Conservation (phyloP, 2,329 filamentous ascomycete genomes). For the Decorospora gaudefroyi region DNA sequence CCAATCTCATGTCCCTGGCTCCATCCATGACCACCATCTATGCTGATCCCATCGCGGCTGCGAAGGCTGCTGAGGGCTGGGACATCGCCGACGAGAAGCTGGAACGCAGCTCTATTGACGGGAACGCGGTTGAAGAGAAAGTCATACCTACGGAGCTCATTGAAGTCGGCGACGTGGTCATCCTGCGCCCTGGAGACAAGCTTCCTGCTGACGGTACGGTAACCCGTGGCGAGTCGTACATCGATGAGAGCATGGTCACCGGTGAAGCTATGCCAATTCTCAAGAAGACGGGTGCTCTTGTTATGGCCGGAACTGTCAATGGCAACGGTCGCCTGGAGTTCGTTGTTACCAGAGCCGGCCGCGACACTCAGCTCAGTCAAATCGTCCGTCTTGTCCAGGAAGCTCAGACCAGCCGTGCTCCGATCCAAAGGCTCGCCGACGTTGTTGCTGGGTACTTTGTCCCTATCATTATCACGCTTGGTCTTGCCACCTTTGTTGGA, state of each 20-base stretch:
- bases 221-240: conserved; percentile 85
- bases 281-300: conserved; percentile 75
- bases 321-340: conserved; percentile 90
- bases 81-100: conserved; percentile 55
- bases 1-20: conserved; percentile 90
- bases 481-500: conserved; percentile 78
- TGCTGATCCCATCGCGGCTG: conserved; percentile 87
- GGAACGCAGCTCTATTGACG: conserved; percentile 51
- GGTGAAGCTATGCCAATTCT: conserved; percentile 95
- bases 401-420: conserved; percentile 89
- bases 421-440: conserved; percentile 92
- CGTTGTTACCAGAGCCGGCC: conserved; percentile 85
- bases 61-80: conserved; percentile 86
- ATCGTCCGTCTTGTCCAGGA: conserved; percentile 99
- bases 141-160: conserved; percentile 92
- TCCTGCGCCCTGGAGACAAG: conserved; percentile 93
- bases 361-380: conserved; percentile 95
- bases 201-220: conserved; percentile 90
- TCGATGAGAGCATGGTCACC: conserved; percentile 98
- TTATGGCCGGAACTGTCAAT: conserved; percentile 96
- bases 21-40: conserved; percentile 98
- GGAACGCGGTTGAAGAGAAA: conserved; percentile 75
- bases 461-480: conserved; percentile 82
- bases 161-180: conserved; percentile 89
- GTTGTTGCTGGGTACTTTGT: conserved; percentile 92